Base-by-base conservation (phyloP, 2,329 filamentous ascomycete genomes). In the Colletotrichum sp. region DNA sequence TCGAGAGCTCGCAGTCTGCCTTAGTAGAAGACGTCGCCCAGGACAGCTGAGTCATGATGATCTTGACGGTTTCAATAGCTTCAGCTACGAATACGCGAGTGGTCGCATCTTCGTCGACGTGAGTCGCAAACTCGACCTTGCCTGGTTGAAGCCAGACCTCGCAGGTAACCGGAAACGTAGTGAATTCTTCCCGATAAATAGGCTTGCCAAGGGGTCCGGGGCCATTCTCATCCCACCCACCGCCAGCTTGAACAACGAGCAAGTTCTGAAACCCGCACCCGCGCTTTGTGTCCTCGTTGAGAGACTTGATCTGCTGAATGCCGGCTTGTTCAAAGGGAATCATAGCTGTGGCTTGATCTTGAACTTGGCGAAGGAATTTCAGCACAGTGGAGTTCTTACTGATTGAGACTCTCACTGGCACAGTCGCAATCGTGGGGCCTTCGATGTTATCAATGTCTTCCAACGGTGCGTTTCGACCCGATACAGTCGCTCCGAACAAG, bases 361-460 rank as follows among this genome's bases (percentile, higher is more conserved):
- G 78, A 3, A 80, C 36, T 16, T 66, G 71, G 12, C 67, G 62
- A 7, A 80, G 74, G 22, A 78, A 75, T 2, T 18, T 5, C 4
- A 63, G 44, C 3, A 73, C 12, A 4, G 65, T 72, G 6, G 71
- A 69, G 18, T 69, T 32, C 18, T 32, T 63, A 8, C 77, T 44
- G 6, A 81, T 26, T 4, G 34, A 57, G 4, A 81, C 64, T 15
- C 81, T 77, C 2, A 82, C 63, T 8, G 83, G 83, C 0, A 84
- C 77, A 6, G 82, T 83, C 16, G 80, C 79, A 30, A 85, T 81
- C 1, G 80, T 81, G 4, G 83, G 82, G 2, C 82, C 84, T 5
- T 78, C 68, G 8, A 84, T 80, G 2, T 77, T 71, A 8, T 80
- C 79, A 1, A 84, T 78, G 9, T 80, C 81, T 3, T 63, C 39